These are phyloP conservation scores for Actinomortierella ambigua DNA, from an alignment of 371 early-diverging fungal genomes.

Conservation along the genomic window DNA sequence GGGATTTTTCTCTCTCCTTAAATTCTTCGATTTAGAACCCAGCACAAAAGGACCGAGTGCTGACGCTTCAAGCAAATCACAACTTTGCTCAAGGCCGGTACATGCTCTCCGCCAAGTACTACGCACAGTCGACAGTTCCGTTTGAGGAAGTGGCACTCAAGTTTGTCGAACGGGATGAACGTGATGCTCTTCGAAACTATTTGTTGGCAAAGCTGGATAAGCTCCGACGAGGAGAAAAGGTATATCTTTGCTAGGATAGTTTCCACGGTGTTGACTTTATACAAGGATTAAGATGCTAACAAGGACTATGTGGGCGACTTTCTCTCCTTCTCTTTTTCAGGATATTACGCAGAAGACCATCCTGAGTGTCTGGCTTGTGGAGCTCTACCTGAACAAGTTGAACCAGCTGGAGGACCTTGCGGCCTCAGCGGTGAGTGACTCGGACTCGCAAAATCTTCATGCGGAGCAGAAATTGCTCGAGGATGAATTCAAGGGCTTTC, in stretches of 20 bases:
- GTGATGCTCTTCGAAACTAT: slow-evolving; percentile 77
- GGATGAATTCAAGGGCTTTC: slow-evolving; percentile 73
- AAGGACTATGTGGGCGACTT: too few relatives aligned
- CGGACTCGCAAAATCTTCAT: slow-evolving; percentile 39
- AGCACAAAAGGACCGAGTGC: slow-evolving; percentile 75
- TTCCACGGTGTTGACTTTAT: too few relatives aligned
- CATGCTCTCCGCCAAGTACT: slow-evolving; percentile 81
- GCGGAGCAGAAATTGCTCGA: slow-evolving; percentile 48
- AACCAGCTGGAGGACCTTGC: slow-evolving; percentile 70
- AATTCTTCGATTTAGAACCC: slow-evolving; percentile 49
- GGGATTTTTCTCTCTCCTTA: background rate
- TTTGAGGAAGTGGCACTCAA: slow-evolving; percentile 89
- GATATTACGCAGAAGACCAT: slow-evolving; percentile 83
- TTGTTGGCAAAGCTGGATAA: slow-evolving; percentile 70
- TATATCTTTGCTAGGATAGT: background rate
- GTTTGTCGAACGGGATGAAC: slow-evolving; percentile 78
- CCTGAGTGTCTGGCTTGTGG: slow-evolving; percentile 88
- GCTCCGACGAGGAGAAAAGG: slow-evolving; percentile 60
- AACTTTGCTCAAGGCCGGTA: slow-evolving; percentile 78
- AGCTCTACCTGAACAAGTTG: slow-evolving; percentile 79
- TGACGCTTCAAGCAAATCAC: slow-evolving; percentile 86
- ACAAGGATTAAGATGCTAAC: too few relatives aligned
- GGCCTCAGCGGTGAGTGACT: slow-evolving; percentile 51
- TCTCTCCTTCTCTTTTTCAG: slow-evolving; percentile 42
- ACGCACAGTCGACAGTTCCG: slow-evolving; percentile 77